phyloP scores from a whole-genome alignment of 768 basidiomycete genomes.

The Tylopilus sp. region DNA sequence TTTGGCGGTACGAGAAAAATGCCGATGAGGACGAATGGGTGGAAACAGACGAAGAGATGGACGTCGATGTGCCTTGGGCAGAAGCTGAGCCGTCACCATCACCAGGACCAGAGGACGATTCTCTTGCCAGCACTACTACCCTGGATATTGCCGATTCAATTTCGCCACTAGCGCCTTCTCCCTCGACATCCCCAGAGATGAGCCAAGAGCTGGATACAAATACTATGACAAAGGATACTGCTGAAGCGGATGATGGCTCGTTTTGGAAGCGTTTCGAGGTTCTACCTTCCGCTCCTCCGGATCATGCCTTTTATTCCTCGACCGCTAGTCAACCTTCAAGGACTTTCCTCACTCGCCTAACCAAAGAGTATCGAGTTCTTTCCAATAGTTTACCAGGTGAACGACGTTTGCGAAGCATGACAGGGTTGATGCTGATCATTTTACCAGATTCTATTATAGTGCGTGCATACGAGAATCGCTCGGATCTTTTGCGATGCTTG shows the following conservation, averaged over 20 bases:
- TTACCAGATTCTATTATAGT: conserved; percentile 78
- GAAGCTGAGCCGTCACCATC: conserved; percentile 23
- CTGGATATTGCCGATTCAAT: conserved; percentile 21
- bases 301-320: conserved; percentile 77
- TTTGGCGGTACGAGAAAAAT: conserved; percentile 31
- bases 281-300: conserved; percentile 67
- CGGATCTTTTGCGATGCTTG: conserved; percentile 80
- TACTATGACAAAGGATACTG: conserved; percentile 25
- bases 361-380: conserved; percentile 80
- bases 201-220: conserved; percentile 30
- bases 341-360: conserved; percentile 69
- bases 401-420: conserved; percentile 14
- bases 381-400: conserved; percentile 78
- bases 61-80: conserved; percentile 31
- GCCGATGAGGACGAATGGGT: conserved; percentile 40
- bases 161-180: conserved; percentile 26
- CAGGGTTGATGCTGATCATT: conserved; percentile 3
- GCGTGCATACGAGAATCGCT: conserved; percentile 85
- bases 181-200: conserved; percentile 31
- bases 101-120: conserved; percentile 17
- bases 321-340: conserved; percentile 64
- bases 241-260: conserved; percentile 35
- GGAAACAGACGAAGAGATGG: conserved; percentile 36
- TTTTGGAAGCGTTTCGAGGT: conserved; percentile 83
- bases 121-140: conserved; percentile 13